A percentile compares a stretch with the other conserved stretches of the same genome.
Conservation (phyloP, 1,139 yeast genomes). For the Eremothecium gossypii region DNA sequence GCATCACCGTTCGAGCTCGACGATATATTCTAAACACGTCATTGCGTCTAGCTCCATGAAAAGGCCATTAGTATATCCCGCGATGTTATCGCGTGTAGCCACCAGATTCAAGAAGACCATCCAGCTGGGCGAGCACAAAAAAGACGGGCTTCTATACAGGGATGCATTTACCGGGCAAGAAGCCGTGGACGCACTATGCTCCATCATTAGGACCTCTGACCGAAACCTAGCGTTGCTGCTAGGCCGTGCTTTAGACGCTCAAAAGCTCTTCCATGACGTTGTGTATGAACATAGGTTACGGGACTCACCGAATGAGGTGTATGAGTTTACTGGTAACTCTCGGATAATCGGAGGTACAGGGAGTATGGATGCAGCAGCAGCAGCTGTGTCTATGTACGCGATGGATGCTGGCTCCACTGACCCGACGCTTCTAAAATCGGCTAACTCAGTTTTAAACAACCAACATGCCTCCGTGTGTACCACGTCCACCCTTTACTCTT, state of each 20-base stretch:
- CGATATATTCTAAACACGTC: constrained; percentile 21
- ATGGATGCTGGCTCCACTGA: constrained; percentile 16
- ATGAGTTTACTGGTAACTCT: constrained; percentile 62
- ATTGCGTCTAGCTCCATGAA: constrained; percentile 19
- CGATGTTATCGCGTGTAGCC: constrained; percentile 79
- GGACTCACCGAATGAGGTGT: constrained; percentile 80
- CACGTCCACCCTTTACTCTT: constrained; percentile 14
- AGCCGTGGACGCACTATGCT: constrained; percentile 82
- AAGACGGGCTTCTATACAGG: constrained; percentile 90
- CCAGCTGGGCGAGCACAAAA: constrained; percentile 67
- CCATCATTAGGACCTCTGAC: constrained; percentile 81
- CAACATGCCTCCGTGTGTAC: constrained; percentile 9
- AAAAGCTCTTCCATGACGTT: constrained; percentile 88
- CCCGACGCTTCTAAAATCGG: constrained; percentile 20
- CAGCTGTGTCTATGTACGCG: constrained; percentile 5
- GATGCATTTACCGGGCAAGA: constrained; percentile 92
- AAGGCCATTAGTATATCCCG: constrained; percentile 57
- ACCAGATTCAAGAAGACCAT: constrained; percentile 64
- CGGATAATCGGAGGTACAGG: constrained; percentile 26
- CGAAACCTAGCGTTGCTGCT: constrained; percentile 78
- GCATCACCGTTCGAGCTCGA: constrained; percentile 18
- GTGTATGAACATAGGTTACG: constrained; percentile 88
- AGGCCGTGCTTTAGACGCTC: constrained; percentile 92
- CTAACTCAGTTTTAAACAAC: constrained; percentile 7
- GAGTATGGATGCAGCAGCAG: constrained; percentile 10